Percentiles rank a stretch among this genome's conserved stretches.
These are phyloP conservation scores for Cornus florida DNA, from an alignment of 148 eudicot genomes.

Conservation along the genomic window DNA sequence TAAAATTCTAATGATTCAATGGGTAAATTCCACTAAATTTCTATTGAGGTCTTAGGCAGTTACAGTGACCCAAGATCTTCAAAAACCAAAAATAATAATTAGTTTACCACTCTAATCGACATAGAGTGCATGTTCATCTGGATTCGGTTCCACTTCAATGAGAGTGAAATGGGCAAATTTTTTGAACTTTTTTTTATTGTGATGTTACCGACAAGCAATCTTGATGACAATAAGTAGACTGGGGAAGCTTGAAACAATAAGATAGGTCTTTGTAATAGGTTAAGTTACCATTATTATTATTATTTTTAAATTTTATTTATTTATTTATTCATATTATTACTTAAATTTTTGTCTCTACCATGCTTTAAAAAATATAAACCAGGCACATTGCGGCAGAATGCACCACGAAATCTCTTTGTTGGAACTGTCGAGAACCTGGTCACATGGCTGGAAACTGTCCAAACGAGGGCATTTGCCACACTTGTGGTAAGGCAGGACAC, in stretches of 20 bases:
- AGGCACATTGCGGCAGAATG: conserved; percentile 97
- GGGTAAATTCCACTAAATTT: not conserved
- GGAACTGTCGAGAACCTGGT: conserved; percentile 94
- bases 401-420: conserved; percentile 82
- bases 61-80: too few species aligned
- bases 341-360: not conserved
- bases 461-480: conserved; percentile 94
- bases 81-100: too few species aligned
- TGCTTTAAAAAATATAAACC: conserved; percentile 18
- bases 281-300: not conserved
- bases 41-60: too few species aligned
- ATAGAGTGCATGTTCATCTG: not conserved
- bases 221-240: too few species aligned
- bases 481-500: conserved; percentile 97
- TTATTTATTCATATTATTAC: not conserved
- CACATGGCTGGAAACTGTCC: conserved; percentile 88
- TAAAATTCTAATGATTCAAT: not conserved
- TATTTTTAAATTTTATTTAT: too few species aligned
- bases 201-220: too few species aligned
- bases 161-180: not conserved
- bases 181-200: too few species aligned
- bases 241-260: not conserved
- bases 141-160: not conserved
- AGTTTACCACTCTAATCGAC: not conserved
- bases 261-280: not conserved